phyloP scores from a whole-genome alignment of 192 early-diverging fungal species.

The Phycomyces blakesleeanus region DNA sequence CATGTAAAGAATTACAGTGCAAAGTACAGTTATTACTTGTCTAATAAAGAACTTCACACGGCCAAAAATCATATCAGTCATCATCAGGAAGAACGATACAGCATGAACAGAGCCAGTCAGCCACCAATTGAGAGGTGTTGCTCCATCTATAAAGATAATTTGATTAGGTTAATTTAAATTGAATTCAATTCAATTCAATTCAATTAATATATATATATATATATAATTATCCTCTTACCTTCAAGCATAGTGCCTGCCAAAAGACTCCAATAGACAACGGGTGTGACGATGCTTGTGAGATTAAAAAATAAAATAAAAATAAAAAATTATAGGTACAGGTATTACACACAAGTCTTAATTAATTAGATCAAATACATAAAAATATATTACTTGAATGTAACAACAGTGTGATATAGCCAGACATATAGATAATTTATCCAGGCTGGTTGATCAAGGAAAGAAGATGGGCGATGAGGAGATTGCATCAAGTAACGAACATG shows the following conservation, averaged over 20 bases:
- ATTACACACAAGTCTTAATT: background rate
- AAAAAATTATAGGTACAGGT: background rate
- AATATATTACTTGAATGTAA: constrained; percentile 32
- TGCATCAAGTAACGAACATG: constrained; percentile 19
- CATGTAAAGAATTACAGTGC: constrained; percentile 28
- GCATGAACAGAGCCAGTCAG: constrained; percentile 26
- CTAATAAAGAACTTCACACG: constrained; percentile 20
- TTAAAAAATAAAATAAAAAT: constrained; percentile 1
- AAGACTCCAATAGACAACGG: constrained; percentile 33
- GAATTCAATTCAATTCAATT: too few species aligned
- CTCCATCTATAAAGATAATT: background rate
- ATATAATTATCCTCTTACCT: constrained; percentile 1
- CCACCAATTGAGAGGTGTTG: constrained; percentile 15
- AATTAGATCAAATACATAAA: constrained; percentile 9
- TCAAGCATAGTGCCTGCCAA: constrained; percentile 1
- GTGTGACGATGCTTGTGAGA: constrained; percentile 26
- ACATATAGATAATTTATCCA: constrained; percentile 34
- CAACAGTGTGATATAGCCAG: constrained; percentile 26
- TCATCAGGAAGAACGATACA: constrained; percentile 31
- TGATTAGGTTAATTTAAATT: background rate
- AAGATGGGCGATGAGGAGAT: constrained; percentile 4
- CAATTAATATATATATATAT: too few species aligned
- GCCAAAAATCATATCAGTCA: constrained; percentile 31
- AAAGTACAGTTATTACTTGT: constrained; percentile 14
- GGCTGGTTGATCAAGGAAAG: constrained; percentile 24